A percentile compares a stretch with the other conserved stretches of the same genome.
phyloP scores from a whole-genome alignment of 768 basidiomycete genomes.

The Termitomyces sp. region DNA sequence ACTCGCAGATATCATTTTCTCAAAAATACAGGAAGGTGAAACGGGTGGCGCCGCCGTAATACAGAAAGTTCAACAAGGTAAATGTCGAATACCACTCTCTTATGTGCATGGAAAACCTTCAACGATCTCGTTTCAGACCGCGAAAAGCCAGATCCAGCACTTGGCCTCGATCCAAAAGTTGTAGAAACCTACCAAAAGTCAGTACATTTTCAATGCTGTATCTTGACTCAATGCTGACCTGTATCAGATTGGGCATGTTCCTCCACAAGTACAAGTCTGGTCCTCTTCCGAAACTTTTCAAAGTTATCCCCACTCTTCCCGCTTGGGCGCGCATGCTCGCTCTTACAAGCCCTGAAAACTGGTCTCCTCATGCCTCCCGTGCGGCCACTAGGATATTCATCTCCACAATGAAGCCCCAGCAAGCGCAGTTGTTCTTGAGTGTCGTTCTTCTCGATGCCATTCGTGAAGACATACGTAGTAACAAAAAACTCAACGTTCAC shows the following conservation, averaged over 20 bases:
- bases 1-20: constrained; percentile 94
- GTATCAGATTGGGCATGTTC: constrained; percentile 71
- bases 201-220: constrained; percentile 18
- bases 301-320: constrained; percentile 92
- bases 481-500: constrained; percentile 89
- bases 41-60: constrained; percentile 47
- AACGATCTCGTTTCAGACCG: constrained; percentile 25
- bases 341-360: constrained; percentile 85
- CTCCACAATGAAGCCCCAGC: constrained; percentile 93
- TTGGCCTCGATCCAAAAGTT: constrained; percentile 87
- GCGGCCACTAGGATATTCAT: constrained; percentile 95
- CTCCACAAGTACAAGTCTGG: constrained; percentile 90
- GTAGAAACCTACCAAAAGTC: constrained; percentile 93
- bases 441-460: constrained; percentile 89
- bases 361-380: constrained; percentile 93
- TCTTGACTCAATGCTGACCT: not conserved
- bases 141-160: constrained; percentile 69
- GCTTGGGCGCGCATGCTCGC: constrained; percentile 96
- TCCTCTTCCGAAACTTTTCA: constrained; percentile 94
- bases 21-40: constrained; percentile 75
- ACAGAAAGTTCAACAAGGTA: constrained; percentile 58
- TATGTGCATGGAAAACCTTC: not conserved
- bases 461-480: constrained; percentile 78
- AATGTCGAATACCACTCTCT: not conserved
- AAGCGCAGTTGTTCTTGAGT: constrained; percentile 88